Conservation (phyloP, 805 yeast species). For the Saccharomyces kudriavzevii region DNA sequence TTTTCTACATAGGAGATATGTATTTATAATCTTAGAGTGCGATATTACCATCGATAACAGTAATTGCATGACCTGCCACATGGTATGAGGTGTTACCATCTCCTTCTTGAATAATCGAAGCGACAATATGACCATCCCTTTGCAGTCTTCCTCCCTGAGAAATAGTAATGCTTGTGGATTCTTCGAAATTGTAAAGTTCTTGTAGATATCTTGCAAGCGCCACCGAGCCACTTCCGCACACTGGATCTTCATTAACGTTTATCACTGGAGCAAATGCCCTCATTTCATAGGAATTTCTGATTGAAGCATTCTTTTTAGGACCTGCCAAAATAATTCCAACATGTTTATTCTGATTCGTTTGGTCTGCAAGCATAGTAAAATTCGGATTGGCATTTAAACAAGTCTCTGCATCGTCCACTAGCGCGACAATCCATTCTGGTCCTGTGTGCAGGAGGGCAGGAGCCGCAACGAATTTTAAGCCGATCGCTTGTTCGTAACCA, state of each 20-base stretch:
- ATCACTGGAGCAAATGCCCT: constrained; percentile 37
- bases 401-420: constrained; percentile 27
- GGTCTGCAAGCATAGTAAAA: constrained; percentile 14
- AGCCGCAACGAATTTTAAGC: constrained; percentile 7
- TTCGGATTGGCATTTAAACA: constrained; percentile 33
- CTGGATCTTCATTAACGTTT: constrained; percentile 43
- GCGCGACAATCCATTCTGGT: constrained; percentile 38
- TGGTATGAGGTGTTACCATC: constrained; percentile 13
- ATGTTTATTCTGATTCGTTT: constrained; percentile 17
- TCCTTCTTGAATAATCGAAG: constrained; percentile 13
- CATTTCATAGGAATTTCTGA: constrained; percentile 31
- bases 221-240: constrained; percentile 45
- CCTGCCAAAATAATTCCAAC: constrained; percentile 38
- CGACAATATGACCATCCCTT: constrained; percentile 34
- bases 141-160: constrained; percentile 35
- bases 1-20: not conserved
- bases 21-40: not conserved
- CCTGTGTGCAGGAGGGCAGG: constrained; percentile 37
- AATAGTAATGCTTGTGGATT: constrained; percentile 17
- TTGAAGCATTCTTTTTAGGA: constrained; percentile 14
- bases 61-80: constrained; percentile 37
- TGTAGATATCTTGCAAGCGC: constrained; percentile 28
- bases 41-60: constrained; percentile 32
- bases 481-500: constrained; percentile 8
- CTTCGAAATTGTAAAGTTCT: constrained; percentile 14